Evolutionary conservation across 805 yeast species (phyloP).

Genomic region (Zygoascus biomembranicola): DNA sequence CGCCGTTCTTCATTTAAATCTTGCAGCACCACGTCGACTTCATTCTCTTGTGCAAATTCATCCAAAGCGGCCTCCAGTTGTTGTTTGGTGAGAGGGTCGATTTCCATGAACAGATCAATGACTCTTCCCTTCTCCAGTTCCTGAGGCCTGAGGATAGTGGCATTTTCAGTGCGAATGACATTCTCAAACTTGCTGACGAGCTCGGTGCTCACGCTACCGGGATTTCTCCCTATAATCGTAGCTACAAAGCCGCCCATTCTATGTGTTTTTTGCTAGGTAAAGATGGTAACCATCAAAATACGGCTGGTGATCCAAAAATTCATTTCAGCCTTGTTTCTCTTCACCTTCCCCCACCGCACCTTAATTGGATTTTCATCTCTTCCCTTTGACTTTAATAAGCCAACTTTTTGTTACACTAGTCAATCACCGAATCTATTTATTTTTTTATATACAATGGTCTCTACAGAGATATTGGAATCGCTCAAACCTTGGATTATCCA

Average conservation of each 20-base stretch:
- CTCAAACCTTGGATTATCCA: slow-evolving; percentile 19
- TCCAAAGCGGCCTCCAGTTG: slow-evolving; percentile 15
- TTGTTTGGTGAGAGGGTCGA: slow-evolving; percentile 13
- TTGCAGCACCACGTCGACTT: slow-evolving; percentile 40
- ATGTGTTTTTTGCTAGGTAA: too few relatives aligned
- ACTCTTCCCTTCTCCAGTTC: slow-evolving; percentile 27
- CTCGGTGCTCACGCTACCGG: background rate
- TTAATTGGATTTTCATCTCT: too few relatives aligned
- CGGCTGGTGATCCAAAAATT: too few relatives aligned
- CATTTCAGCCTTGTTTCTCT: too few relatives aligned
- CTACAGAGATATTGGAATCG: slow-evolving; percentile 9
- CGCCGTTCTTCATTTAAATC: slow-evolving; percentile 23
- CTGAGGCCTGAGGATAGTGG: slow-evolving; percentile 14
- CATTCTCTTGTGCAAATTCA: slow-evolving; percentile 20
- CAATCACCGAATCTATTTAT: background rate
- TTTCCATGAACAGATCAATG: slow-evolving; percentile 29
- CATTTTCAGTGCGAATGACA: slow-evolving; percentile 12
- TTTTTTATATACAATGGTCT: slow-evolving; percentile 10
- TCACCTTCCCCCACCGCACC: too few relatives aligned
- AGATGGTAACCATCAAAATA: too few relatives aligned
- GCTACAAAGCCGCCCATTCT: background rate
- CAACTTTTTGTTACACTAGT: too few relatives aligned
- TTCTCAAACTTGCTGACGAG: slow-evolving; percentile 10
- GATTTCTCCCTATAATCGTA: background rate
- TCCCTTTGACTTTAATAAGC: too few relatives aligned